Base-by-base conservation (phyloP, 2,329 filamentous ascomycete species). In the Dryadomyces quercus-mongolicae region DNA sequence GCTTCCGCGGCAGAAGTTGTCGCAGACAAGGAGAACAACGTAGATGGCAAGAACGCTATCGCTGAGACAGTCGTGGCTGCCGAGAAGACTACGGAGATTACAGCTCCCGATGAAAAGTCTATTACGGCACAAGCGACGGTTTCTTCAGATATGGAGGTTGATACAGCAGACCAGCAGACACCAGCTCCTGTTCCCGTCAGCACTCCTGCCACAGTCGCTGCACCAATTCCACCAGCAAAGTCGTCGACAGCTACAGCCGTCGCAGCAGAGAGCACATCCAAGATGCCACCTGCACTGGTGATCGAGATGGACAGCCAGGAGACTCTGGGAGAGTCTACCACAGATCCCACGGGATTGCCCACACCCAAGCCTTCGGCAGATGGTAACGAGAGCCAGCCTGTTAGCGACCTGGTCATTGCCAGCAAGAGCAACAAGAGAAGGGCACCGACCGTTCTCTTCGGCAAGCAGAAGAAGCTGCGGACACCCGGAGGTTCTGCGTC, bases 401-500 rank as follows among this genome's bases (percentile, higher is more conserved):
- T 58, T 2, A 20, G 45, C 42, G 49, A 52, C 3, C 47, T 60
- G 3, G 53, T 57, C 5, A 43, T 31, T 3, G 25, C 52, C 2
- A 25, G 16, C 36, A 53, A 46, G 20, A 55, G 40, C 12, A 53
- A 44, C 31, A 61, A 59, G 56, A 43, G 55, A 16, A 56, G 25
- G 43, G 54, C 58, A n/a, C 56, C 60, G 15, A 58, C 52, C 1
- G 60, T 61, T 5, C 52, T 62, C 2, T 61, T 62, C 18, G 60
- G 60, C 31, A 59, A 59, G 43, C 55, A 82, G 62, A 81, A 76
- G 58, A 85, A 85, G 60, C 16, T 20, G n/a, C 53, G 43, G 46
- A 4, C 45, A 1, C 52, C 52, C 1, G 42, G 52, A 1, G 44
- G 49, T 3, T 22, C 51, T 4, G 51, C 51, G 15, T 42, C 52